A percentile compares a stretch with the other conserved stretches of the same genome.
These are phyloP conservation scores for Podila epicladia DNA, from an alignment of 192 early-diverging fungal species.

Conservation along the genomic window DNA sequence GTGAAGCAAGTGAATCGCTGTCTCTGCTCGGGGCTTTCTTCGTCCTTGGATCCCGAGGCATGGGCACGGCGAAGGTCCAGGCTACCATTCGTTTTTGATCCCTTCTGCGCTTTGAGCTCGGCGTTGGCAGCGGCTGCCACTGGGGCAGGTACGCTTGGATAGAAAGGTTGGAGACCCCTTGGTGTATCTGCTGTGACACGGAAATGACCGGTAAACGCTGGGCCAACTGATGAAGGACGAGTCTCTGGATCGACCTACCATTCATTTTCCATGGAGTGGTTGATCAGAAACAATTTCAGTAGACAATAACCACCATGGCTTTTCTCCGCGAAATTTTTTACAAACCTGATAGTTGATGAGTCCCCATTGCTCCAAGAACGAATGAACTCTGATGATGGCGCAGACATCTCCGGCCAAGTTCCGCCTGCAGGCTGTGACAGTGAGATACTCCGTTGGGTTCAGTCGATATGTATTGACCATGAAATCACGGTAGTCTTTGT, in stretches of 20 bases:
- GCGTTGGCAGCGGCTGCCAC: constrained; percentile 24
- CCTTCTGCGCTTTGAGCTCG: constrained; percentile 35
- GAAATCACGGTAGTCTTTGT: constrained; percentile 97
- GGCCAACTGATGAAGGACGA: constrained; percentile 89
- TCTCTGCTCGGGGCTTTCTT: constrained; percentile 55
- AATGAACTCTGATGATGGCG: constrained; percentile 97
- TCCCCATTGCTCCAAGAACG: constrained; percentile 99
- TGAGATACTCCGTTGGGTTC: constrained; percentile 95
- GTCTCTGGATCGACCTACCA: constrained; percentile 90
- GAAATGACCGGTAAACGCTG: constrained; percentile 98
- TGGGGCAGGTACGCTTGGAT: constrained; percentile 56
- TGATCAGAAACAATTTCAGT: not conserved
- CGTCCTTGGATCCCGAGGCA: constrained; percentile 48
- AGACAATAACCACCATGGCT: not conserved
- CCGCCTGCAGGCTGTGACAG: constrained; percentile 96
- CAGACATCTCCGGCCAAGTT: constrained; percentile 99
- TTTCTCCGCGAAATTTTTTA: constrained; percentile 7
- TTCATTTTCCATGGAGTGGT: not conserved
- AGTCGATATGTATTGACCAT: constrained; percentile 98
- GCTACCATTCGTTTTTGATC: constrained; percentile 48
- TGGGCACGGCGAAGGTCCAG: constrained; percentile 66
- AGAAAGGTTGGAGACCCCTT: constrained; percentile 88
- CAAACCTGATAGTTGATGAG: constrained; percentile 96
- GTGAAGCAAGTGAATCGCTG: constrained; percentile 77
- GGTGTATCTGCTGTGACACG: constrained; percentile 93